Evolutionary conservation across 1,284 basidiomycete species (phyloP).

Genomic region (Tylopilus sp.): DNA sequence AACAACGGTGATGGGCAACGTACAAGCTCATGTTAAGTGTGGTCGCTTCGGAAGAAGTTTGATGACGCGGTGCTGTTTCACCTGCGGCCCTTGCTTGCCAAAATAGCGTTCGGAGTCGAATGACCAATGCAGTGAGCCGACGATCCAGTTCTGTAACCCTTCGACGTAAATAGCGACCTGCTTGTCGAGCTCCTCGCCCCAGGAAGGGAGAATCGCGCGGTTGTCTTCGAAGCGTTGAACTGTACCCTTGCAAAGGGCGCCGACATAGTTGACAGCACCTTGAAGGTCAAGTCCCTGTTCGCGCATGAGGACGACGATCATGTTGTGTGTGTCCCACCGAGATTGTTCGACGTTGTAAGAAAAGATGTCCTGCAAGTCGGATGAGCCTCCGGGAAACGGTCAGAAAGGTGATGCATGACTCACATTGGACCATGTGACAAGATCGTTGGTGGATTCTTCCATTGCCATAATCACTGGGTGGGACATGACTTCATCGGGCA

Average conservation of each 20-base stretch:
- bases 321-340: slow-evolving; percentile 66
- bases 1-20: neutral
- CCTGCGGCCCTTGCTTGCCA: slow-evolving; percentile 55
- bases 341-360: slow-evolving; percentile 74
- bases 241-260: slow-evolving; percentile 59
- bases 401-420: slow-evolving; percentile 18
- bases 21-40: slow-evolving; percentile 21
- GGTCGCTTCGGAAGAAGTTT: slow-evolving; percentile 52
- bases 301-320: slow-evolving; percentile 68
- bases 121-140: slow-evolving; percentile 69
- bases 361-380: slow-evolving; percentile 61
- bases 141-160: slow-evolving; percentile 68
- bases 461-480: slow-evolving; percentile 64
- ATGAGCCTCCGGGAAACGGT: slow-evolving; percentile 9
- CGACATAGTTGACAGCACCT: slow-evolving; percentile 64
- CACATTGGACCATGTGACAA: slow-evolving; percentile 72
- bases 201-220: slow-evolving; percentile 59
- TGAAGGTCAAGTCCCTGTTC: slow-evolving; percentile 61
- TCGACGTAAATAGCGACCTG: slow-evolving; percentile 62
- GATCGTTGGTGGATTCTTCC: slow-evolving; percentile 65
- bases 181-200: slow-evolving; percentile 61
- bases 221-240: slow-evolving; percentile 60
- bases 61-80: slow-evolving; percentile 60
- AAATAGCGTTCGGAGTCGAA: slow-evolving; percentile 69
- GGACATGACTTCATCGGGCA: slow-evolving; percentile 65